Percentiles rank a stretch among this genome's conserved stretches.
Evolutionary conservation across 1,284 basidiomycete species (phyloP).

Genomic region (Uromyces viciae-fabae): DNA sequence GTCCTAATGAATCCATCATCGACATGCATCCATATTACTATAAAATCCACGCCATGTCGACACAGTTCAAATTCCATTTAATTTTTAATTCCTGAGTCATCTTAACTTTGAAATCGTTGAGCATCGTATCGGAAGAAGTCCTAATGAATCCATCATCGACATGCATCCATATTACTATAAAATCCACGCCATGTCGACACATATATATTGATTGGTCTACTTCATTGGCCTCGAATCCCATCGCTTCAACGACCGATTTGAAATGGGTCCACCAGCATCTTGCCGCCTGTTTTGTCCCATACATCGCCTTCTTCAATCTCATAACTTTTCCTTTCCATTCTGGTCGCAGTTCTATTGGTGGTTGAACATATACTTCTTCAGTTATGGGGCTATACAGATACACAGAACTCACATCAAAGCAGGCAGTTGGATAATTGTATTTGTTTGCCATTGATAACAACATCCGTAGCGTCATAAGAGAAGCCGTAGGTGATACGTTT

Average conservation of each 20-base stretch:
- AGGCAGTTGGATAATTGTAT: neutral
- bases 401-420: neutral
- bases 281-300: neutral
- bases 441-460: neutral
- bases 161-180: neutral
- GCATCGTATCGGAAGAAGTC: neutral
- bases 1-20: neutral
- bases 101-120: neutral
- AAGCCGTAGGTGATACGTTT: conserved; percentile 13
- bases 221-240: conserved; percentile 2
- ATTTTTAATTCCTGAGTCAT: neutral
- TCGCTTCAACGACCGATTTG: neutral
- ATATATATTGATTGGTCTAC: neutral
- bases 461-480: neutral
- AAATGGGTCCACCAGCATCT: conserved; percentile 16
- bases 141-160: neutral
- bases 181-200: neutral
- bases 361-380: neutral
- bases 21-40: neutral
- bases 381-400: conserved; percentile 14
- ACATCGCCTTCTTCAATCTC: neutral
- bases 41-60: neutral
- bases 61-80: too few species aligned
- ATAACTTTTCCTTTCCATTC: neutral
- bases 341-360: neutral